Conservation (phyloP, 2,329 filamentous ascomycete genomes). For the Acrocalymma vagum region DNA sequence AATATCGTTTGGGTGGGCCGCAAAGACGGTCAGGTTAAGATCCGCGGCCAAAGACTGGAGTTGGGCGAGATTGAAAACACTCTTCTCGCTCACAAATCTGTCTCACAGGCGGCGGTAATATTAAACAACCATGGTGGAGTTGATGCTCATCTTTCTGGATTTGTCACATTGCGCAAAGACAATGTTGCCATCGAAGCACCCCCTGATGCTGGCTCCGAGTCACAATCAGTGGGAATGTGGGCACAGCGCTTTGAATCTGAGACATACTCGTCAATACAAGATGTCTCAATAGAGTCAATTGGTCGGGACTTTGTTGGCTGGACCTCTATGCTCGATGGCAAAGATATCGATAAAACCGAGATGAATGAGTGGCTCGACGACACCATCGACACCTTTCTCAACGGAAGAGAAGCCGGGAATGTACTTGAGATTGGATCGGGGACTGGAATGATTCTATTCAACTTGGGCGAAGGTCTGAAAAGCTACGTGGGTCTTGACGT, state of each 20-base stretch:
- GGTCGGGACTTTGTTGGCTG: constrained; percentile 15
- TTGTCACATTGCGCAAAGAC: constrained; percentile 1
- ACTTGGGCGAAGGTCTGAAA: constrained; percentile 5
- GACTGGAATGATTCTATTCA: constrained; percentile 20
- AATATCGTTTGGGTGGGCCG: constrained; percentile 14
- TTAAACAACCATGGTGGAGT: not conserved
- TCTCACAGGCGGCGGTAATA: constrained; percentile 4
- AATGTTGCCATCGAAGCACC: not conserved
- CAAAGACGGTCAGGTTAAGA: constrained; percentile 20
- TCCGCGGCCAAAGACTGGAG: constrained; percentile 22
- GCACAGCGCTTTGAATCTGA: constrained; percentile 11
- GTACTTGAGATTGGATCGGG: constrained; percentile 16
- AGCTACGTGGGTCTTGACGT: constrained; percentile 14
- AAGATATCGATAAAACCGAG: constrained; percentile 9
- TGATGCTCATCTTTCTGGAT: not conserved
- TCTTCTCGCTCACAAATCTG: constrained; percentile 5
- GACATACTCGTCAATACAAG: not conserved
- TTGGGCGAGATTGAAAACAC: constrained; percentile 22
- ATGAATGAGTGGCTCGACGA: constrained; percentile 22
- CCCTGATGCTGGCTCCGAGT: not conserved
- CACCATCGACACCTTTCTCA: constrained; percentile 8
- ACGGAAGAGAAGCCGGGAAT: constrained; percentile 2
- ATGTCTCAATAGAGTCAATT: constrained; percentile 5
- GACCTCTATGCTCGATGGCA: constrained; percentile 19
- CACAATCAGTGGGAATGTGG: constrained; percentile 7